Conservation (phyloP, 1,284 basidiomycete genomes). For the Rhizoctonia solani region DNA sequence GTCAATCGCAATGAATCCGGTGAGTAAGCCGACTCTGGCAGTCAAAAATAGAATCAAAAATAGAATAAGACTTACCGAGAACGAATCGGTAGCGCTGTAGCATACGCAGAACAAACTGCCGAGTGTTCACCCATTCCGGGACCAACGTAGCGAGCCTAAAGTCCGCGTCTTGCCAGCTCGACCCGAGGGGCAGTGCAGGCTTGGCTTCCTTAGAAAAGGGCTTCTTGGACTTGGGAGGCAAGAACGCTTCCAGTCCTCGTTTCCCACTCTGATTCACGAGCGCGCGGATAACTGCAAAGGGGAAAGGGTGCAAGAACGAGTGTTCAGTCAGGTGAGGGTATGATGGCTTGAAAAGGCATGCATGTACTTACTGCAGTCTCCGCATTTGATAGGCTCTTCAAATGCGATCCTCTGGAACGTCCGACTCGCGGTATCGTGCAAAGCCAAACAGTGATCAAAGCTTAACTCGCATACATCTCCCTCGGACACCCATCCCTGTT, state of each 20-base stretch:
- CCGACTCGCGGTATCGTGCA: constrained; percentile 18
- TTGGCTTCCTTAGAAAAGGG: background rate
- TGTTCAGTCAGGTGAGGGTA: background rate
- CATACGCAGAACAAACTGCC: constrained; percentile 29
- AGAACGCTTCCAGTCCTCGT: constrained; percentile 33
- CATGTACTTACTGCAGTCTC: constrained; percentile 21
- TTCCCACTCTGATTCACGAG: constrained; percentile 30
- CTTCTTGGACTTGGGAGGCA: constrained; percentile 3
- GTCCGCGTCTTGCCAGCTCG: constrained; percentile 33
- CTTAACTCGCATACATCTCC: constrained; percentile 11
- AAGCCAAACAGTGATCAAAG: background rate
- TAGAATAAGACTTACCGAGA: constrained; percentile 28
- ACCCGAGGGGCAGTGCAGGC: constrained; percentile 26
- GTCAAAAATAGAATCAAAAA: no score
- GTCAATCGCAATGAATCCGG: background rate
- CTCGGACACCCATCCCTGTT: constrained; percentile 19
- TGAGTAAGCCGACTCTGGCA: no score
- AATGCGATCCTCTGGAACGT: constrained; percentile 27
- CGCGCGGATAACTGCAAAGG: constrained; percentile 37
- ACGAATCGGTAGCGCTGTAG: constrained; percentile 38
- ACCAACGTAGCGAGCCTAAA: constrained; percentile 20
- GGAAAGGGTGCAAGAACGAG: no score
- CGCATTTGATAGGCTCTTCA: constrained; percentile 18
- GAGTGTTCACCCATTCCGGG: constrained; percentile 4
- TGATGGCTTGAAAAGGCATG: background rate